A percentile compares a stretch with the other conserved stretches of the same genome.
phyloP scores from a whole-genome alignment of 2,329 filamentous ascomycete species.

The Fusarium guadeloupense region DNA sequence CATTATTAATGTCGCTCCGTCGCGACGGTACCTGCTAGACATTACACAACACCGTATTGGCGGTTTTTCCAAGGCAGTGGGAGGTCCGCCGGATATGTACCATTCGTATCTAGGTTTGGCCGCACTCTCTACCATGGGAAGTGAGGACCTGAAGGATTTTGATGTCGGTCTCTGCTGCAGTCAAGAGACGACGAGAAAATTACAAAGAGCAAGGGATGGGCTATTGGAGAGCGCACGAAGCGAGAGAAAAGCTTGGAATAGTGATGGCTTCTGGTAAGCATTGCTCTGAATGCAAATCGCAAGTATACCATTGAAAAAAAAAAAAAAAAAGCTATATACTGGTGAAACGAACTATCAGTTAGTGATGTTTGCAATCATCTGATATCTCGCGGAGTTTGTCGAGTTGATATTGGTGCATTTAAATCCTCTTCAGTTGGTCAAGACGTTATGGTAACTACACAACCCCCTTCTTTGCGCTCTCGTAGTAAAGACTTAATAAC shows the following conservation, averaged over 20 bases:
- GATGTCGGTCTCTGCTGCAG: conserved; percentile 83
- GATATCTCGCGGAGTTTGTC: too few relatives aligned
- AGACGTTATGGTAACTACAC: too few relatives aligned
- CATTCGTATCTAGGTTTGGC: conserved; percentile 91
- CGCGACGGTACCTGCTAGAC: conserved; percentile 81
- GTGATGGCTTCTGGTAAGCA: conserved; percentile 38
- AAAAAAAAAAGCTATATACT: too few relatives aligned
- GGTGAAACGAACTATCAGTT: too few relatives aligned
- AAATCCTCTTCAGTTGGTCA: too few relatives aligned
- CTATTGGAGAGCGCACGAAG: conserved; percentile 41
- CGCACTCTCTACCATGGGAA: conserved; percentile 77
- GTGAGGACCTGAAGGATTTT: conserved; percentile 73
- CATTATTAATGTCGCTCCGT: conserved; percentile 67
- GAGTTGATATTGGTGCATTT: too few relatives aligned
- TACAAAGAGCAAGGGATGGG: conserved; percentile 57
- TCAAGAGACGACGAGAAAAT: conserved; percentile 61
- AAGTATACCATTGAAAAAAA: too few relatives aligned
- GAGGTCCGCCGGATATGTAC: conserved; percentile 78
- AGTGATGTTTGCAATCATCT: too few relatives aligned
- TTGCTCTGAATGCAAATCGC: background rate
- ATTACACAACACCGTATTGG: conserved; percentile 89
- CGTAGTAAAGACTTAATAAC: too few relatives aligned
- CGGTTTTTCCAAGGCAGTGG: conserved; percentile 79
- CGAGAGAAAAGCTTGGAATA: conserved; percentile 24
- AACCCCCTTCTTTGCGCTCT: too few relatives aligned